Evolutionary conservation across 441 rosid genomes (phyloP).

Genomic region (Viola pubescens): DNA sequence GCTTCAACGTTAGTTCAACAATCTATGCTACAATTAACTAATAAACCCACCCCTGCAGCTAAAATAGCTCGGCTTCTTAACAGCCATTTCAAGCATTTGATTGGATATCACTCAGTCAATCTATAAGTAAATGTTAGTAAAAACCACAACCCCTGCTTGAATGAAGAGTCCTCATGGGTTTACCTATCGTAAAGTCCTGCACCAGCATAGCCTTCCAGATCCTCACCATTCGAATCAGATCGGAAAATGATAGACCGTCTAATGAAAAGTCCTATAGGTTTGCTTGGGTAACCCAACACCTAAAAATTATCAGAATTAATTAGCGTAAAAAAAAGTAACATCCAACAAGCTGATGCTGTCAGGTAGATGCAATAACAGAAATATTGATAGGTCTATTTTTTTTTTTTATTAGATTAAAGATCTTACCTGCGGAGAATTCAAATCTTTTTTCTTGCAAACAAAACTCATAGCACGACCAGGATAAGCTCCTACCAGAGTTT

Average conservation of each 20-base stretch:
- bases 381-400: neutral
- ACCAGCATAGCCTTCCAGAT: constrained; percentile 98
- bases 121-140: neutral
- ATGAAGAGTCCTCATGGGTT: constrained; percentile 8
- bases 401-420: neutral
- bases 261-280: constrained; percentile 85
- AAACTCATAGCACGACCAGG: constrained; percentile 97
- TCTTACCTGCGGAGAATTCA: constrained; percentile 71
- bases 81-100: no score
- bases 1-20: neutral
- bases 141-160: neutral
- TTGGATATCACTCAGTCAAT: neutral
- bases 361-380: neutral
- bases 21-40: no score
- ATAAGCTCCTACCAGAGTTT: constrained; percentile 96
- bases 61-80: no score
- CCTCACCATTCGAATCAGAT: constrained; percentile 98
- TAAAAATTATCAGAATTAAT: constrained; percentile 25
- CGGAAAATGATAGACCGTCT: constrained; percentile 84
- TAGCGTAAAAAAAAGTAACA: neutral
- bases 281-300: constrained; percentile 96
- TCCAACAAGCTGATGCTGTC: neutral
- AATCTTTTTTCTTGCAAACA: constrained; percentile 66
- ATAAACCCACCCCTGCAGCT: no score
- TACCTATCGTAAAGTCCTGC: constrained; percentile 99